Evolutionary conservation across 805 yeast species (phyloP).

Genomic region (Clavispora fructus): DNA sequence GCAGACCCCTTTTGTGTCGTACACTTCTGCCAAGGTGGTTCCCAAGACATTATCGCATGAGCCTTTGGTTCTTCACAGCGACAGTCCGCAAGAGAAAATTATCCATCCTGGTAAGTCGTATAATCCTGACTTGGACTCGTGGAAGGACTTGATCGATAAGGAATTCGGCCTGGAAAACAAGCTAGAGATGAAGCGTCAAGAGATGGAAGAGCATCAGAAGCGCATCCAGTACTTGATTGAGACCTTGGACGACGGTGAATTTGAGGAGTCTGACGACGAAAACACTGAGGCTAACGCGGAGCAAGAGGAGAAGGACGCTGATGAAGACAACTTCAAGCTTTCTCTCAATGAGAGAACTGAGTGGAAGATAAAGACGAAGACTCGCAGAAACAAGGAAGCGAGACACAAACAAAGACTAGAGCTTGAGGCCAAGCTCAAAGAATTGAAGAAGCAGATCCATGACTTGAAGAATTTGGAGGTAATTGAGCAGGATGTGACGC

Average conservation of each 20-base stretch:
- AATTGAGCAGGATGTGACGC: constrained; percentile 25
- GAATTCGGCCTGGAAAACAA: constrained; percentile 65
- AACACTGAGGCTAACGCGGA: constrained; percentile 30
- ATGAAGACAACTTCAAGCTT: constrained; percentile 36
- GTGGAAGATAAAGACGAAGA: constrained; percentile 66
- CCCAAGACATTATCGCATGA: constrained; percentile 52
- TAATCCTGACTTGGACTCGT: constrained; percentile 79
- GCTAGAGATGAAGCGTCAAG: constrained; percentile 58
- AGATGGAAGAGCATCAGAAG: constrained; percentile 56
- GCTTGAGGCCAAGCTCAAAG: constrained; percentile 53
- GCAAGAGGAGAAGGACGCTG: constrained; percentile 26
- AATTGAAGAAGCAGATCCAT: constrained; percentile 52
- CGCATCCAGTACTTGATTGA: constrained; percentile 63
- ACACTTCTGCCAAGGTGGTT: constrained; percentile 40
- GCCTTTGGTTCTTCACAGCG: constrained; percentile 47
- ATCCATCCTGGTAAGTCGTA: constrained; percentile 90
- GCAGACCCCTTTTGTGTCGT: constrained; percentile 12
- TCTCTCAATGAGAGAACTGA: constrained; percentile 71
- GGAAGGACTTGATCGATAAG: constrained; percentile 66
- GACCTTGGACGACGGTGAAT: constrained; percentile 55
- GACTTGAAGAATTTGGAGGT: constrained; percentile 43
- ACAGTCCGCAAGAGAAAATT: constrained; percentile 29
- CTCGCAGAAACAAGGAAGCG: constrained; percentile 68
- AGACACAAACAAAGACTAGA: constrained; percentile 55
- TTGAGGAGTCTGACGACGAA: constrained; percentile 29